Evolutionary conservation across 371 early-diverging fungal species (phyloP).

Genomic region (Mucor piriformis): DNA sequence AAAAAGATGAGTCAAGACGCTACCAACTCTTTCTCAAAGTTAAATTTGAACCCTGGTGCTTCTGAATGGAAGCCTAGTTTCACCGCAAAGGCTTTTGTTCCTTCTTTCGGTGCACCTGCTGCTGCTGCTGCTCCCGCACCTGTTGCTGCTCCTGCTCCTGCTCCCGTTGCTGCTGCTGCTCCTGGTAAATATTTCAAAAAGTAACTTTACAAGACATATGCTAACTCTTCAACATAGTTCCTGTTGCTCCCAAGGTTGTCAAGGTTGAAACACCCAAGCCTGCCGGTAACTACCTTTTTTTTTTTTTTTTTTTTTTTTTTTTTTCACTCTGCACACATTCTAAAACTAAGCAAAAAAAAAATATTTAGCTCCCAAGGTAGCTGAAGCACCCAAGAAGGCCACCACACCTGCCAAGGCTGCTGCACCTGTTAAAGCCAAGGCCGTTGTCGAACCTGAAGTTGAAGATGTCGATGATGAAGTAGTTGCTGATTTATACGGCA

Average conservation of each 20-base stretch:
- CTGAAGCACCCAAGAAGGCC: conserved; percentile 11
- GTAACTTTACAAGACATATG: background rate
- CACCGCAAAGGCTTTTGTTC: conserved; percentile 38
- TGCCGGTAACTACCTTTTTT: conserved; percentile 10
- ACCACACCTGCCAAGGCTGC: conserved; percentile 6
- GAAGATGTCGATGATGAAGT: conserved; percentile 60
- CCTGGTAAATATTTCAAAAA: conserved; percentile 1
- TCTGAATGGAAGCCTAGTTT: conserved; percentile 45
- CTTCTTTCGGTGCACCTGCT: conserved; percentile 27
- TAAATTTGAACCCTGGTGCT: conserved; percentile 39
- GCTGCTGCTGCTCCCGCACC: conserved; percentile 23
- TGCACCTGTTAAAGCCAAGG: conserved; percentile 2
- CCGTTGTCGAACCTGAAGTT: conserved; percentile 35
- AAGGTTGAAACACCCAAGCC: conserved; percentile 36
- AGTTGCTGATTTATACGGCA: conserved; percentile 74
- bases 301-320: background rate
- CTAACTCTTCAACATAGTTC: background rate
- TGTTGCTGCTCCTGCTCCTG: conserved; percentile 7
- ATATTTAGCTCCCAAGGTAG: conserved; percentile 14
- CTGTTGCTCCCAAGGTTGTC: conserved; percentile 31
- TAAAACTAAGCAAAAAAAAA: too few species aligned
- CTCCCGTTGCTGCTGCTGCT: conserved; percentile 2
- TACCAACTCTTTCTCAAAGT: conserved; percentile 26
- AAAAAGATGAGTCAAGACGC: conserved; percentile 25
- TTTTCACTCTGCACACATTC: too few species aligned